Percentiles rank a stretch among this genome's conserved stretches.
phyloP scores from a whole-genome alignment of 306 rosid species.

The Pyrus bretschneideri region DNA sequence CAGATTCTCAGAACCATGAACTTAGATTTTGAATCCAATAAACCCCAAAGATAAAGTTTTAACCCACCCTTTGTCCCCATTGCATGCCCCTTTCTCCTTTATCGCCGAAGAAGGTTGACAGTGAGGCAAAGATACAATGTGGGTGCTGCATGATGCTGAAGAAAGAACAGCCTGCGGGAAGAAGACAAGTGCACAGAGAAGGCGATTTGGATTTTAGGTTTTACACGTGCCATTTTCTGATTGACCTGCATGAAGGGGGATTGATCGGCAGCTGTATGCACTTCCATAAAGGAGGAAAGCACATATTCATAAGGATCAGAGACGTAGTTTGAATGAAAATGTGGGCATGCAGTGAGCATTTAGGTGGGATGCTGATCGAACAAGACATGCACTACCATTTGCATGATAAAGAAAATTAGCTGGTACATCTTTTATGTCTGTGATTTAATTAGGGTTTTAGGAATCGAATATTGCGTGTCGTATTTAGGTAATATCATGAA shows the following conservation, averaged over 20 bases:
- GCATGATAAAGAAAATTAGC: neutral
- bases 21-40: neutral
- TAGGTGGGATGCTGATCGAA: neutral
- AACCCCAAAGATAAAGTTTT: slow-evolving; percentile 17
- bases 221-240: neutral
- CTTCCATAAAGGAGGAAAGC: neutral
- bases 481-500: neutral
- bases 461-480: neutral
- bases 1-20: slow-evolving; percentile 21
- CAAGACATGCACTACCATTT: neutral
- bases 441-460: neutral
- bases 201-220: slow-evolving; percentile 1
- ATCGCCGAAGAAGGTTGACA: slow-evolving; percentile 7
- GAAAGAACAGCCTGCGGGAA: slow-evolving; percentile 15
- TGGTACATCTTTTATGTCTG: neutral
- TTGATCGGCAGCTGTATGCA: neutral
- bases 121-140: slow-evolving; percentile 4
- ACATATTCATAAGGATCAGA: neutral
- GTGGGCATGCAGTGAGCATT: slow-evolving; percentile 1
- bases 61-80: slow-evolving; percentile 21
- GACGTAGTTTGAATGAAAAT: neutral
- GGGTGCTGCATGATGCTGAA: neutral
- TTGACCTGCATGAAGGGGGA: neutral
- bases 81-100: slow-evolving; percentile 10
- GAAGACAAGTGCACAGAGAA: slow-evolving; percentile 17